Conservation (phyloP, 495 filamentous ascomycete species). For the Amniculicola lignicola region DNA sequence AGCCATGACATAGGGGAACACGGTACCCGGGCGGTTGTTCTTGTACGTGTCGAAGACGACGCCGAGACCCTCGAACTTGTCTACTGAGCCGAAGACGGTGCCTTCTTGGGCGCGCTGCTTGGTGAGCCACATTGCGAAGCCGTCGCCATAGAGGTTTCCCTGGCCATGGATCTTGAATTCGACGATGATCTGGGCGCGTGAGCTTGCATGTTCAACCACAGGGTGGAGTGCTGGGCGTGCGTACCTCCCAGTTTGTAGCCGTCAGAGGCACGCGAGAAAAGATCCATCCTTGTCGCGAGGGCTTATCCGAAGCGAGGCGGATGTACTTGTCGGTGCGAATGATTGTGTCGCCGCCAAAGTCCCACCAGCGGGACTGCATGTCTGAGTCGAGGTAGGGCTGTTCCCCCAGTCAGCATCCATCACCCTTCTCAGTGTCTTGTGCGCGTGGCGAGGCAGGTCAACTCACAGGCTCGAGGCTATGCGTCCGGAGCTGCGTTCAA, state of each 20-base stretch:
- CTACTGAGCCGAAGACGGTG: conserved; percentile 81
- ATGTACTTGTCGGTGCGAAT: conserved; percentile 94
- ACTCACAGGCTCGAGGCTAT: conserved; percentile 55
- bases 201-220: conserved; percentile 10
- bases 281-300: conserved; percentile 86
- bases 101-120: conserved; percentile 81
- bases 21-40: conserved; percentile 92
- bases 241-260: conserved; percentile 95
- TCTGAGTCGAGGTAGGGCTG: conserved; percentile 97
- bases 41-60: conserved; percentile 99
- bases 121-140: conserved; percentile 97
- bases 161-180: conserved; percentile 87
- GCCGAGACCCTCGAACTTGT: conserved; percentile 91
- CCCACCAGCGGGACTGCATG: conserved; percentile 98
- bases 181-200: conserved; percentile 67
- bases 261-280: conserved; percentile 93
- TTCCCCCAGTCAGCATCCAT: conserved; percentile 10
- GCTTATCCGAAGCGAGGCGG: conserved; percentile 83
- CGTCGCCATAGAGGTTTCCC: conserved; percentile 90
- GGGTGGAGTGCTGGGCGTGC: conserved; percentile 17
- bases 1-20: conserved; percentile 98
- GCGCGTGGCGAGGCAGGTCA: background rate
- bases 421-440: background rate
- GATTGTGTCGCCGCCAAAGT: conserved; percentile 96
- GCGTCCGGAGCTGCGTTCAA: conserved; percentile 65